phyloP scores from a whole-genome alignment of 169 alveolate genomes.

The Plasmodium sp. region DNA sequence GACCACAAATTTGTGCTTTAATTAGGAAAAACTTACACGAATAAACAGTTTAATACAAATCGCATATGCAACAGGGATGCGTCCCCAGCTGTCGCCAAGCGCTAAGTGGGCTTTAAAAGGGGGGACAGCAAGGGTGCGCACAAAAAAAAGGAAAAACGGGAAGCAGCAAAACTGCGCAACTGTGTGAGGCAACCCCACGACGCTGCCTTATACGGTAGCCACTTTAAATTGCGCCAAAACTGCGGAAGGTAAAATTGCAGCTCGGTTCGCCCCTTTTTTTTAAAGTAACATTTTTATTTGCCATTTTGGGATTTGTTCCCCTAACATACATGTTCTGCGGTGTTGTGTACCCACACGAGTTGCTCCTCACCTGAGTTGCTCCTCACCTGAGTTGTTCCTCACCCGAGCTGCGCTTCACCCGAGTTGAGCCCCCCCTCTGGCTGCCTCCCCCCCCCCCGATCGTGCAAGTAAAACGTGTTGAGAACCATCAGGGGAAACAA shows the following conservation, averaged over 20 bases:
- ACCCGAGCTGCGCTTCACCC: not conserved
- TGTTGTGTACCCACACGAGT: not conserved
- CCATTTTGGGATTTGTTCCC: not conserved
- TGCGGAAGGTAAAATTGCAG: not conserved
- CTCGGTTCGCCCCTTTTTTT: not conserved
- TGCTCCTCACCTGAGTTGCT: not conserved
- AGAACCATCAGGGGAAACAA: slow-evolving; percentile 96
- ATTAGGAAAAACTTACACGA: not conserved
- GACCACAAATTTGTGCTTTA: slow-evolving; percentile 4
- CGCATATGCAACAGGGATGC: not conserved
- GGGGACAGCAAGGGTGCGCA: not conserved
- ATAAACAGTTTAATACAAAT: not conserved
- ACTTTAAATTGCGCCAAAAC: not conserved
- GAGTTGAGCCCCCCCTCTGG: not conserved
- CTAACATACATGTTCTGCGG: not conserved
- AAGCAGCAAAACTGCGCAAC: not conserved
- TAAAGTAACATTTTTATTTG: not conserved
- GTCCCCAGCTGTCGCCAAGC: not conserved
- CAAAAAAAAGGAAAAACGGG: not conserved
- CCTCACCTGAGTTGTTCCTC: not conserved
- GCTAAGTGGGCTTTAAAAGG: not conserved
- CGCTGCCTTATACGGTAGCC: not conserved
- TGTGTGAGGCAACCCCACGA: not conserved
- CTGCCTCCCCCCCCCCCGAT: slow-evolving; percentile 16
- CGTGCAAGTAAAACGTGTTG: slow-evolving; percentile 91